phyloP scores from a whole-genome alignment of 192 early-diverging fungal genomes.

The Chytriomyces hyalinus region DNA sequence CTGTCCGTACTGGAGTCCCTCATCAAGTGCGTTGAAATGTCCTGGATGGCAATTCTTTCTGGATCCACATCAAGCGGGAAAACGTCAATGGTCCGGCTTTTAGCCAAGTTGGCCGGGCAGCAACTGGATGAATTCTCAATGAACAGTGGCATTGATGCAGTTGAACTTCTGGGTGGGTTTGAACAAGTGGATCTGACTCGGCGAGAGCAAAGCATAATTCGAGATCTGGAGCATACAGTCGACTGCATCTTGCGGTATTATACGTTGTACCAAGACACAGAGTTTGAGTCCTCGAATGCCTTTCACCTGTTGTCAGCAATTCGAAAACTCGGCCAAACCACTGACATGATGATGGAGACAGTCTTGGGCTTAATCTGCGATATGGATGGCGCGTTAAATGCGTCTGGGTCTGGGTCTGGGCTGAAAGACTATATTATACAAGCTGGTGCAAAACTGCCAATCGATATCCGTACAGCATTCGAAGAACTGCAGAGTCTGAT shows the following conservation, averaged over 20 bases:
- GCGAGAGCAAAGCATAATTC: conserved; percentile 61
- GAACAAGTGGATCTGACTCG: conserved; percentile 91
- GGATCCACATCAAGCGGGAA: conserved; percentile 88
- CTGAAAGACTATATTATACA: conserved; percentile 18
- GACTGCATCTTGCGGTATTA: conserved; percentile 47
- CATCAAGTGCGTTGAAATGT: conserved; percentile 85
- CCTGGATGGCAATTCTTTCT: conserved; percentile 90
- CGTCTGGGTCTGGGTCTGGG: too few species aligned
- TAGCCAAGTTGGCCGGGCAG: conserved; percentile 83
- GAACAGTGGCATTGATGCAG: conserved; percentile 92
- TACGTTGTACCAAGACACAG: background rate
- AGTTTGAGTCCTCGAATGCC: conserved; percentile 8
- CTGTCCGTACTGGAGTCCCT: conserved; percentile 74
- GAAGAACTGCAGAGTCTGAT: conserved; percentile 9
- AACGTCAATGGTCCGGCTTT: conserved; percentile 80
- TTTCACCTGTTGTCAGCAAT: conserved; percentile 7
- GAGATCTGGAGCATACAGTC: conserved; percentile 50
- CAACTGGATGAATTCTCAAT: conserved; percentile 90
- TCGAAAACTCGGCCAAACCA: background rate
- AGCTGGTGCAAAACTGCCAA: conserved; percentile 19
- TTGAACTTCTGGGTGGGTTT: conserved; percentile 95
- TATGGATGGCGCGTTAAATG: background rate
- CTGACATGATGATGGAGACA: background rate
- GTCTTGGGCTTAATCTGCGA: background rate
- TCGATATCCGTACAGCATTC: conserved; percentile 4